Conservation (phyloP, 768 basidiomycete species). For the Psilocybe tampanensis region DNA sequence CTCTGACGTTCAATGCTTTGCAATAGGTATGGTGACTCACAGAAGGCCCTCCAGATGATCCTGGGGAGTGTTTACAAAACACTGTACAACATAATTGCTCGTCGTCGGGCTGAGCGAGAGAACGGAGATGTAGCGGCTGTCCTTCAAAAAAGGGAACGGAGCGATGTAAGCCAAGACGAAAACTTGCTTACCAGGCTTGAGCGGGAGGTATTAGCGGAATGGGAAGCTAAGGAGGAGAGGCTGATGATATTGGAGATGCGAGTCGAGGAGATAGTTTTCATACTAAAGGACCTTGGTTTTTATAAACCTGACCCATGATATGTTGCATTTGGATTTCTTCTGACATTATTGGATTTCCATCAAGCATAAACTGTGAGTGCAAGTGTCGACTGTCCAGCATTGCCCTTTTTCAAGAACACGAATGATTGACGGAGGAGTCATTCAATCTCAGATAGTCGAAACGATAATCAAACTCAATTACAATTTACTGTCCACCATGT, state of each 20-base stretch:
- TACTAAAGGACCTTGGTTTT: constrained; percentile 76
- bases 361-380: not conserved
- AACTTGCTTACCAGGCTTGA: constrained; percentile 72
- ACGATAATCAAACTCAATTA: too few relatives aligned
- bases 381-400: not conserved
- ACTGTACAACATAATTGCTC: constrained; percentile 79
- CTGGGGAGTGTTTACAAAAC: constrained; percentile 86
- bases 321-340: not conserved
- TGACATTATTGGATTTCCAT: too few relatives aligned
- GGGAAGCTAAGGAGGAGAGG: constrained; percentile 76
- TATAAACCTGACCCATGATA: not conserved
- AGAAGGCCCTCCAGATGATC: constrained; percentile 79
- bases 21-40: constrained; percentile 84
- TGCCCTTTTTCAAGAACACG: too few relatives aligned
- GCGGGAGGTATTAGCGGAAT: constrained; percentile 68
- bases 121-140: constrained; percentile 67
- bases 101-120: constrained; percentile 75
- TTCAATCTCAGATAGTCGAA: too few relatives aligned
- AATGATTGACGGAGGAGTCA: too few relatives aligned
- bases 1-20: not conserved
- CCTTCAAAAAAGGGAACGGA: constrained; percentile 79
- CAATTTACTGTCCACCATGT: too few relatives aligned
- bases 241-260: constrained; percentile 81
- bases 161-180: constrained; percentile 81
- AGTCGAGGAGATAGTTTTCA: constrained; percentile 87